Conservation (phyloP, 306 rosid genomes). For the Cucumis melo region DNA sequence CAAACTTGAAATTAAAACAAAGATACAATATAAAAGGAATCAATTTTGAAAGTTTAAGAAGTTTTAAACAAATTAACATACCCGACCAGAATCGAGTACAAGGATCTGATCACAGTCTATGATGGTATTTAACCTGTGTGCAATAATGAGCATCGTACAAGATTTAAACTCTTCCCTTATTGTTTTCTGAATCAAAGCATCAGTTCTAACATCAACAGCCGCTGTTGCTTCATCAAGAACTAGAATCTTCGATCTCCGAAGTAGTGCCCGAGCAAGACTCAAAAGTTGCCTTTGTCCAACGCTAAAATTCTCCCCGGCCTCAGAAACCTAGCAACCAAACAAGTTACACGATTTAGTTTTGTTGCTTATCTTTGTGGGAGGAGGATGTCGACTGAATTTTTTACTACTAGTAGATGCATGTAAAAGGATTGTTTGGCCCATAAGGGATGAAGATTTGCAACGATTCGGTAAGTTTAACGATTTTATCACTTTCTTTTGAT, state of each 20-base stretch:
- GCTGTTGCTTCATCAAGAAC: constrained; percentile 96
- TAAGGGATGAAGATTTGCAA: neutral
- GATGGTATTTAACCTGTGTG: constrained; percentile 78
- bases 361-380: neutral
- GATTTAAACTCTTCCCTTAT: constrained; percentile 71
- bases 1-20: neutral
- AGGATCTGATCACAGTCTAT: constrained; percentile 73
- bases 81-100: constrained; percentile 72
- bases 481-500: neutral
- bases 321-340: constrained; percentile 46
- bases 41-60: neutral
- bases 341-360: neutral
- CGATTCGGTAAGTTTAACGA: neutral
- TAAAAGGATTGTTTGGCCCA: neutral
- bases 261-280: constrained; percentile 80
- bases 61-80: constrained; percentile 10
- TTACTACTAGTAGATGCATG: neutral
- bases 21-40: neutral
- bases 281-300: constrained; percentile 88
- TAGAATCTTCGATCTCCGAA: constrained; percentile 70
- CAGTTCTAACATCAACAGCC: constrained; percentile 90
- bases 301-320: constrained; percentile 86
- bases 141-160: constrained; percentile 84
- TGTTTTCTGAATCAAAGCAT: constrained; percentile 84
- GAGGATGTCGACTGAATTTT: neutral